Conservation (phyloP, 768 basidiomycete genomes). For the Termitomyces sp. region DNA sequence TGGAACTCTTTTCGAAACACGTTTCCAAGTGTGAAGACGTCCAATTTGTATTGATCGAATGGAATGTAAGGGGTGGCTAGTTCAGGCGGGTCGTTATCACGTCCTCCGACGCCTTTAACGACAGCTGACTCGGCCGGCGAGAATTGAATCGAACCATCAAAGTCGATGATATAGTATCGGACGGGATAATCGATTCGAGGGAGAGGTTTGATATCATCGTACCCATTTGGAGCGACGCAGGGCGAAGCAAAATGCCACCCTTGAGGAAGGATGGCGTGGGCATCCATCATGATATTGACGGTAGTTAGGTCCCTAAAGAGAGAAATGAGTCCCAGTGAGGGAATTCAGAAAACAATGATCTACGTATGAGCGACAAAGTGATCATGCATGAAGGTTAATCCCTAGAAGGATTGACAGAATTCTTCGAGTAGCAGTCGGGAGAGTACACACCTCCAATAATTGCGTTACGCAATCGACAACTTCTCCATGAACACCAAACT, state of each 20-base stretch:
- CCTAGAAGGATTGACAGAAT: not conserved
- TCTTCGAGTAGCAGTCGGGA: not conserved
- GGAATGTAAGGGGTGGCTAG: not conserved
- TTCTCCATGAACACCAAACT: not conserved
- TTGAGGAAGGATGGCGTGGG: not conserved
- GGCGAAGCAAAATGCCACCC: not conserved
- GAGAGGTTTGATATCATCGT: not conserved
- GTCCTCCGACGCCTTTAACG: not conserved
- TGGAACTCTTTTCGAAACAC: not conserved
- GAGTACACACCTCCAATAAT: not conserved
- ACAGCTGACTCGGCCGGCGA: not conserved
- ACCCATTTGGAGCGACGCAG: not conserved
- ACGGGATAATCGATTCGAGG: not conserved
- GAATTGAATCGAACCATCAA: not conserved
- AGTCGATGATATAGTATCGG: not conserved
- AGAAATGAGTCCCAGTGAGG: too few species aligned
- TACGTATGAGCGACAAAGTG: not conserved
- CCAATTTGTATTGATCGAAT: not conserved
- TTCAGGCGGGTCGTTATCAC: not conserved
- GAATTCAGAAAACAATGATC: too few species aligned
- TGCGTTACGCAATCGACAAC: not conserved
- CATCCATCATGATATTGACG: not conserved
- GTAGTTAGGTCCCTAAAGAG: not conserved
- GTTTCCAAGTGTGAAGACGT: not conserved
- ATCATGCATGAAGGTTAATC: not conserved